These are phyloP conservation scores for Glaciozyma antarctica DNA, from an alignment of 768 basidiomycete species.

Conservation along the genomic window DNA sequence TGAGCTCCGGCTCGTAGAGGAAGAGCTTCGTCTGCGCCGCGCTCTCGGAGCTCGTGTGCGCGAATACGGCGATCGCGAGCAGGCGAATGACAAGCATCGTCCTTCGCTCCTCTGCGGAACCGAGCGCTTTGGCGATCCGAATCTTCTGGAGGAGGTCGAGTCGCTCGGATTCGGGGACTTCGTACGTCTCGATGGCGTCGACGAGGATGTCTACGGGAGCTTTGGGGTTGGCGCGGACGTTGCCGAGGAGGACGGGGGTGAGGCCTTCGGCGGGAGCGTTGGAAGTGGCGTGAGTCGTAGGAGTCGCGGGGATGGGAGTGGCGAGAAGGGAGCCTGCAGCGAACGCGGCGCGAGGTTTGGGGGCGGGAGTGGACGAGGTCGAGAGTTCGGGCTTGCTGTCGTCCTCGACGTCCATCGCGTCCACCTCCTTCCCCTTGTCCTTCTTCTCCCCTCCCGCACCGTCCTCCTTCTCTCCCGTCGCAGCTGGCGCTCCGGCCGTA, in stretches of 20 bases:
- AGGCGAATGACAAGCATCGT: conserved; percentile 73
- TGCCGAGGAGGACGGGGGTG: conserved; percentile 37
- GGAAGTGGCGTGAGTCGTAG: conserved; percentile 37
- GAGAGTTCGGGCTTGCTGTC: background rate
- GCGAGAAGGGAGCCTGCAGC: conserved; percentile 11
- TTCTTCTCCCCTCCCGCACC: conserved; percentile 17
- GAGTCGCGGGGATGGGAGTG: conserved; percentile 32
- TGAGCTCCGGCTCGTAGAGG: conserved; percentile 87
- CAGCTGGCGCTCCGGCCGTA: background rate
- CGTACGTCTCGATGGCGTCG: conserved; percentile 57
- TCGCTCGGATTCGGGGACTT: conserved; percentile 68
- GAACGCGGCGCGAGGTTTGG: conserved; percentile 17
- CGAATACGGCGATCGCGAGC: conserved; percentile 76
- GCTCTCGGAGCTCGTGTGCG: conserved; percentile 33
- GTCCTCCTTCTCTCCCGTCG: background rate
- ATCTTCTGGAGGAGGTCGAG: conserved; percentile 83
- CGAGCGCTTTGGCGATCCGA: conserved; percentile 61
- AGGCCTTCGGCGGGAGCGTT: conserved; percentile 34
- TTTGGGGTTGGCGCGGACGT: conserved; percentile 50
- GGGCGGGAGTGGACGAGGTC: conserved; percentile 17
- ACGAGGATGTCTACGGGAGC: conserved; percentile 66
- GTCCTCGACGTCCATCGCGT: conserved; percentile 26
- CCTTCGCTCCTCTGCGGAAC: conserved; percentile 48
- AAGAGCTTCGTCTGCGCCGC: conserved; percentile 63
- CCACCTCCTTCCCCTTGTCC: conserved; percentile 24